Conservation (phyloP, 106 monocot genomes). For the Acorus gramineus region DNA sequence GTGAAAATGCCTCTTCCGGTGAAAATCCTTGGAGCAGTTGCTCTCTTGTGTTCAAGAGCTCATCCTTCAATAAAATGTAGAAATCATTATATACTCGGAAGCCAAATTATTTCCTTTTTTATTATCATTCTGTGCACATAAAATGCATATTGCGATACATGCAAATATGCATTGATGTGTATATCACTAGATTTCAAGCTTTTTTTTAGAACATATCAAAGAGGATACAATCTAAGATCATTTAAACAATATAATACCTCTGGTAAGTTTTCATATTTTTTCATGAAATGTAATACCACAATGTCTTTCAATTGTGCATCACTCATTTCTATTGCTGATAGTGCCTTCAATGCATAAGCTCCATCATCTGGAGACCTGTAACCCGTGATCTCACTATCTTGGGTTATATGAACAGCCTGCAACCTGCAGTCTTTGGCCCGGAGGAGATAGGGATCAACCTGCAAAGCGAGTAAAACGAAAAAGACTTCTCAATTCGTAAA, state of each 20-base stretch:
- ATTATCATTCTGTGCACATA: too few relatives aligned
- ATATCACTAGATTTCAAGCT: too few relatives aligned
- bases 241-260: slow-evolving; percentile 29
- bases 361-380: slow-evolving; percentile 83
- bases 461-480: neutral
- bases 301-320: slow-evolving; percentile 46
- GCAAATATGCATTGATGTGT: too few relatives aligned
- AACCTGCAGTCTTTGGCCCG: slow-evolving; percentile 46
- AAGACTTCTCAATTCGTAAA: too few relatives aligned
- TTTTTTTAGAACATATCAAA: too few relatives aligned
- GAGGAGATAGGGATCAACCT: slow-evolving; percentile 67
- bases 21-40: slow-evolving; percentile 67
- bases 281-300: slow-evolving; percentile 31
- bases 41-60: slow-evolving; percentile 42
- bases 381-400: slow-evolving; percentile 11
- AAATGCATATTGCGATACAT: too few relatives aligned
- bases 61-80: slow-evolving; percentile 33
- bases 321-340: slow-evolving; percentile 32
- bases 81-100: neutral
- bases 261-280: slow-evolving; percentile 47
- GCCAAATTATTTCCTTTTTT: too few relatives aligned
- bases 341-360: slow-evolving; percentile 30
- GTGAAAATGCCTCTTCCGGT: slow-evolving; percentile 59
- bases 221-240: too few relatives aligned
- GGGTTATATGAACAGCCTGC: slow-evolving; percentile 12